These are phyloP conservation scores for Acrodontium crateriforme DNA, from an alignment of 2,329 filamentous ascomycete genomes.

Conservation along the genomic window DNA sequence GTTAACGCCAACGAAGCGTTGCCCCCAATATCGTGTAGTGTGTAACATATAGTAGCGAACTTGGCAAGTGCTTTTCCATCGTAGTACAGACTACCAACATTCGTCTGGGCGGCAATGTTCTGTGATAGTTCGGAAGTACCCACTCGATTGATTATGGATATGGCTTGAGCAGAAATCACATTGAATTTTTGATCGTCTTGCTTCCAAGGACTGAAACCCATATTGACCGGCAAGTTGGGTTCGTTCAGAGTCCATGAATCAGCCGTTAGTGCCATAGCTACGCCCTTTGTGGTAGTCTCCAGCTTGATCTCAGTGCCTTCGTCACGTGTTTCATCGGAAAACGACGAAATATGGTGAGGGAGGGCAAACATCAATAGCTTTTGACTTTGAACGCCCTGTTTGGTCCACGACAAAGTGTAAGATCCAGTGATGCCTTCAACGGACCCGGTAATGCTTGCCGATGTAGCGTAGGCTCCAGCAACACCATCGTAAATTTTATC, in stretches of 20 bases:
- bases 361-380: conserved; percentile 73
- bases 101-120: conserved; percentile 57
- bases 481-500: conserved; percentile 63
- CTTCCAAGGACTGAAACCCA: conserved; percentile 68
- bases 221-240: conserved; percentile 51
- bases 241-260: conserved; percentile 71
- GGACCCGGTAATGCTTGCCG: conserved; percentile 50
- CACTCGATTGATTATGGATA: conserved; percentile 41
- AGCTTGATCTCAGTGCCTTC: conserved; percentile 43
- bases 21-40: conserved; percentile 39
- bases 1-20: conserved; percentile 38
- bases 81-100: conserved; percentile 83
- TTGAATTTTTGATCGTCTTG: conserved; percentile 22
- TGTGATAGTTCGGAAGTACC: conserved; percentile 56
- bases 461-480: conserved; percentile 59
- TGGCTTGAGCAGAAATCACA: conserved; percentile 32
- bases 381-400: conserved; percentile 46
- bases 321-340: conserved; percentile 44
- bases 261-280: conserved; percentile 56
- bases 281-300: conserved; percentile 74
- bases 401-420: conserved; percentile 64
- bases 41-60: conserved; percentile 32
- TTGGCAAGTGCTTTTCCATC: conserved; percentile 50
- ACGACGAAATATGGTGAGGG: conserved; percentile 70
- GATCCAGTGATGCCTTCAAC: conserved; percentile 46